Evolutionary conservation across 2,329 filamentous ascomycete species (phyloP), one percentile per base, ranked within the genome.

Genomic region (Myrmaecium sp.): DNA sequence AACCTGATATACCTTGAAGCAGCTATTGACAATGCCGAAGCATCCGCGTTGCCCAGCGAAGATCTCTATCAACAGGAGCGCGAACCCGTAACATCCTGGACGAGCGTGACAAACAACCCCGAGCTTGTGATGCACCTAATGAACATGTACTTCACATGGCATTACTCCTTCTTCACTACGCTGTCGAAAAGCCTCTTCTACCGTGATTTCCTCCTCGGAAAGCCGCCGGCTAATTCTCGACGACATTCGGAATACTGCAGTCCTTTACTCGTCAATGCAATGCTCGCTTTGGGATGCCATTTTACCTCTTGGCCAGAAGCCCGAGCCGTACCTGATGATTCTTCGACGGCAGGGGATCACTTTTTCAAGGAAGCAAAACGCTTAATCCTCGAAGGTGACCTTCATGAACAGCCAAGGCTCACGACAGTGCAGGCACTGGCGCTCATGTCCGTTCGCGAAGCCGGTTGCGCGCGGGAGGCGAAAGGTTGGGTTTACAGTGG

Each of bases 401-500:
- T 94, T 47, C 89, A 93, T 44, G 84, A 91, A 45, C 84, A 80
- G 38, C 81, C 89, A 2, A 72, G 73, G 27, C 59, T 95, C 29
- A 79, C 83, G 5, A 95, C 84, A 0, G 83, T 95, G 1, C 89
- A 98, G 54, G 89, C 89, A 1, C 57, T 95, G 29, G 84, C 83
- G 0, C 59, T 95, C 35, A 94, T 98, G 84, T 94, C 84, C 5
- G 86, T 95, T 1, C 67, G 89, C 33, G 89, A 98, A 56, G 89
- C 86, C 3, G 89, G 89, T 1, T 95, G 86, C 48, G 86, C 81
- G 0, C 68, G 86, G 21, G 89, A 95, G 54, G 82, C 82, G 20
- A 92, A 89, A 51, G 89, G 89, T 1, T 98, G 89, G 89, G 83
- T 94, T 3, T 95, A 95, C 51, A 93, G 82, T 42, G 86, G 89